These are phyloP conservation scores for Ormosia semicastrata DNA, from an alignment of 306 rosid species.

Conservation along the genomic window DNA sequence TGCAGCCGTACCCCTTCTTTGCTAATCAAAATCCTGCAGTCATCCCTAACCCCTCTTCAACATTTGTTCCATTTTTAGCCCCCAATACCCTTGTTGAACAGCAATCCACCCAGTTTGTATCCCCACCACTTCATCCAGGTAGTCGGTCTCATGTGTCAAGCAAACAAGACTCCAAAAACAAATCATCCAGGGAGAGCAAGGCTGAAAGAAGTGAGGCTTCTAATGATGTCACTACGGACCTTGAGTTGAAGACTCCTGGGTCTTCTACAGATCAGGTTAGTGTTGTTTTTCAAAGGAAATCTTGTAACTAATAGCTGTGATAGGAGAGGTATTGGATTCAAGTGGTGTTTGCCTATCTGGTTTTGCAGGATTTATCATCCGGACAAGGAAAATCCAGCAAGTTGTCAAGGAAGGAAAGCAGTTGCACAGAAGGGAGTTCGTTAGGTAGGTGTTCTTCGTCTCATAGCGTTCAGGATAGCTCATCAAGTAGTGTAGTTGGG, in stretches of 20 bases:
- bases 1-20: conserved; percentile 75
- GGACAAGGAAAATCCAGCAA: conserved; percentile 43
- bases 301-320: conserved; percentile 1
- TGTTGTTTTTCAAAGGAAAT: not conserved
- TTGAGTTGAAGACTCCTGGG: conserved; percentile 83
- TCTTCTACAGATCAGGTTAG: conserved; percentile 74
- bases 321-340: conserved; percentile 1
- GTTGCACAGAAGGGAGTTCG: conserved; percentile 51
- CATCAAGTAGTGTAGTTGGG: conserved; percentile 55
- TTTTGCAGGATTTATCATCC: conserved; percentile 62
- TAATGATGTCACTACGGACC: conserved; percentile 60
- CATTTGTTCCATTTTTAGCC: conserved; percentile 65
- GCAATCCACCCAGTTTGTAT: conserved; percentile 49
- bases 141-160: conserved; percentile 44
- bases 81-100: conserved; percentile 65
- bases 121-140: conserved; percentile 56
- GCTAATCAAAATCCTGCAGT: conserved; percentile 67
- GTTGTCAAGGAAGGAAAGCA: conserved; percentile 45
- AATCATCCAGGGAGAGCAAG: conserved; percentile 57
- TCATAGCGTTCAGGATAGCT: conserved; percentile 68
- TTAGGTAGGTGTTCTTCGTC: conserved; percentile 73
- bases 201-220: conserved; percentile 50
- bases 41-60: conserved; percentile 72
- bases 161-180: conserved; percentile 54
- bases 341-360: not conserved